Evolutionary conservation across 108 stramenopile species (phyloP).

Genomic region (Nitzschia putrida): DNA sequence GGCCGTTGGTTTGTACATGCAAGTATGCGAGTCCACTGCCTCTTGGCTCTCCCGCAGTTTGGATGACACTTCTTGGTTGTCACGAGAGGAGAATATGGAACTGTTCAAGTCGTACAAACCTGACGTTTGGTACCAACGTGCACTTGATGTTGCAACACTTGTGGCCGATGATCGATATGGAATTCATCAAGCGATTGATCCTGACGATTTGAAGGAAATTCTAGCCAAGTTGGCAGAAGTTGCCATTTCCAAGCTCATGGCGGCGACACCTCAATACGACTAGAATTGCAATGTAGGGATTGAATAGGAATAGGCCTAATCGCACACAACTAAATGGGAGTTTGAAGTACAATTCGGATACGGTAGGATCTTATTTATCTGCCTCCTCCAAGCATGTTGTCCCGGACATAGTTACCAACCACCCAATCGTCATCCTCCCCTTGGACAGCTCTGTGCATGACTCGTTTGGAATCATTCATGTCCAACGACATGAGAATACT

Average conservation of each 20-base stretch:
- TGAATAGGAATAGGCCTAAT: neutral
- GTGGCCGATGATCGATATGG: conserved; percentile 66
- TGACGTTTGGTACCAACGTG: conserved; percentile 62
- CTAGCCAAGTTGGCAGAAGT: conserved; percentile 54
- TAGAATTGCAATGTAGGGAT: neutral
- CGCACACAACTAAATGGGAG: neutral
- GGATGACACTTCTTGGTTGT: conserved; percentile 30
- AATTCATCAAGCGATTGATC: conserved; percentile 46
- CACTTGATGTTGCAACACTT: conserved; percentile 52
- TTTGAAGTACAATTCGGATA: neutral
- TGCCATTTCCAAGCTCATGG: conserved; percentile 22
- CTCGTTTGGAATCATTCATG: conserved; percentile 37
- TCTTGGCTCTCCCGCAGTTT: conserved; percentile 64
- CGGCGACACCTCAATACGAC: neutral
- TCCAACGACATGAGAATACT: conserved; percentile 47
- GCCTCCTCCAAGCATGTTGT: conserved; percentile 15
- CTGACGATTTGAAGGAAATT: conserved; percentile 45
- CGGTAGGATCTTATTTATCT: conserved; percentile 1
- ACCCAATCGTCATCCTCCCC: conserved; percentile 35
- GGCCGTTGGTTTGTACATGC: conserved; percentile 56
- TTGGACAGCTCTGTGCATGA: conserved; percentile 47
- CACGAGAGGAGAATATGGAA: conserved; percentile 35
- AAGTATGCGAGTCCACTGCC: conserved; percentile 73
- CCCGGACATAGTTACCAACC: conserved; percentile 37
- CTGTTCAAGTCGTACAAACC: conserved; percentile 51